Percentiles rank a stretch among this genome's conserved stretches.
These are phyloP conservation scores for Glycyrrhiza uralensis DNA, from an alignment of 306 rosid species.

Conservation along the genomic window DNA sequence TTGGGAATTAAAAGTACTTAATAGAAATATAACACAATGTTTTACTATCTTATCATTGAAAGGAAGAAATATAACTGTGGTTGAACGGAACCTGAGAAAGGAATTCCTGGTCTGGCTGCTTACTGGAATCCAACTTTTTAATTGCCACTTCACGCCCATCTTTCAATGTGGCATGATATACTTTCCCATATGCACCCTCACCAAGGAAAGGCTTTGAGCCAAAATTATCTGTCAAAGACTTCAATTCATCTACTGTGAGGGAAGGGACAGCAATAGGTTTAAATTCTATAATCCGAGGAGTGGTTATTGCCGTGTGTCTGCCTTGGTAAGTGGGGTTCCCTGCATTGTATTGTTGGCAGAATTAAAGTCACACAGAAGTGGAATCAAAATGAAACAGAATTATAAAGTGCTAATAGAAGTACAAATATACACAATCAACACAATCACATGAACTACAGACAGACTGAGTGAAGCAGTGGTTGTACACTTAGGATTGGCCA, in stretches of 20 bases:
- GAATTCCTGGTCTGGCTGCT: conserved; percentile 70
- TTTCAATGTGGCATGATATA: conserved; percentile 49
- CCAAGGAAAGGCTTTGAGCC: conserved; percentile 61
- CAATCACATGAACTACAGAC: background rate
- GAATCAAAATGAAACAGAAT: background rate
- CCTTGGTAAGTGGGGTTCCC: conserved; percentile 42
- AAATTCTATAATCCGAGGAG: conserved; percentile 30
- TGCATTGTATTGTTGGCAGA: conserved; percentile 26
- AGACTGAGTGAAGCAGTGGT: background rate
- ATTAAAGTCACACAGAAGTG: background rate
- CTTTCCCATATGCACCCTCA: conserved; percentile 86
- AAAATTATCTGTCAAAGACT: conserved; percentile 64
- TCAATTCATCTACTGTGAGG: conserved; percentile 65
- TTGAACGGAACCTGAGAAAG: conserved; percentile 58
- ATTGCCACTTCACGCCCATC: conserved; percentile 61
- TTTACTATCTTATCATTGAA: background rate
- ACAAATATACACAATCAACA: background rate
- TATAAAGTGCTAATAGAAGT: background rate
- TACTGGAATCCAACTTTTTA: conserved; percentile 74
- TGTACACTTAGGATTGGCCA: background rate
- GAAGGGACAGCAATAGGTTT: conserved; percentile 71
- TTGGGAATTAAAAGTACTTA: background rate
- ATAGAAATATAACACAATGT: background rate
- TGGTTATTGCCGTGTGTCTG: conserved; percentile 35
- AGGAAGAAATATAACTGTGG: background rate